Conservation (phyloP, 768 basidiomycete genomes). For the Amanita pseudoporphyria region DNA sequence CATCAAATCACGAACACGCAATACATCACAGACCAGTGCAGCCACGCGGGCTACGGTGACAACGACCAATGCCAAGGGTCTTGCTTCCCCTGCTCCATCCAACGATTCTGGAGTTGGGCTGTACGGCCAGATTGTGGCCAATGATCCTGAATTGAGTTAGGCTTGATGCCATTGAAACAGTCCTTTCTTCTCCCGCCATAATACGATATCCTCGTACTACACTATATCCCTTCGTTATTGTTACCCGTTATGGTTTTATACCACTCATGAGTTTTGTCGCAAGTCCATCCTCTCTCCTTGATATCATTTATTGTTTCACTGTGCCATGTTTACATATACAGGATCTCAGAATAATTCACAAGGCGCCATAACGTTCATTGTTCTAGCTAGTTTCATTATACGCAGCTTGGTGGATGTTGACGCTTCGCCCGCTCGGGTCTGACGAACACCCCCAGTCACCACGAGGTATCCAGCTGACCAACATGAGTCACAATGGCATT, state of each 20-base stretch:
- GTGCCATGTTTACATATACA: conserved; percentile 4
- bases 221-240: conserved; percentile 6
- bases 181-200: conserved; percentile 6
- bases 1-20: conserved; percentile 51
- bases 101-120: conserved; percentile 81
- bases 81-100: conserved; percentile 65
- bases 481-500: conserved; percentile 7
- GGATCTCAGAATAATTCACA: background rate
- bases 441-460: conserved; percentile 94
- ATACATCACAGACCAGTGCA: conserved; percentile 66
- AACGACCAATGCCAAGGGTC: conserved; percentile 22
- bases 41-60: conserved; percentile 30
- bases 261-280: background rate
- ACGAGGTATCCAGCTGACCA: conserved; percentile 78
- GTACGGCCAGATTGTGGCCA: conserved; percentile 72
- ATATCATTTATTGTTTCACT: conserved; percentile 6
- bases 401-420: conserved; percentile 92
- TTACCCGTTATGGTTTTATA: conserved; percentile 6
- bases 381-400: conserved; percentile 45
- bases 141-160: conserved; percentile 58
- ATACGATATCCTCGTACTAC: conserved; percentile 7
- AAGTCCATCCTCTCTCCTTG: conserved; percentile 4
- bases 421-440: conserved; percentile 93
- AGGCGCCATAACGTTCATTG: background rate
- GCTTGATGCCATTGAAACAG: conserved; percentile 5